A percentile compares a stretch with the other conserved stretches of the same genome.
phyloP scores from a whole-genome alignment of 2,329 filamentous ascomycete genomes.

The Metarhizium rileyi region DNA sequence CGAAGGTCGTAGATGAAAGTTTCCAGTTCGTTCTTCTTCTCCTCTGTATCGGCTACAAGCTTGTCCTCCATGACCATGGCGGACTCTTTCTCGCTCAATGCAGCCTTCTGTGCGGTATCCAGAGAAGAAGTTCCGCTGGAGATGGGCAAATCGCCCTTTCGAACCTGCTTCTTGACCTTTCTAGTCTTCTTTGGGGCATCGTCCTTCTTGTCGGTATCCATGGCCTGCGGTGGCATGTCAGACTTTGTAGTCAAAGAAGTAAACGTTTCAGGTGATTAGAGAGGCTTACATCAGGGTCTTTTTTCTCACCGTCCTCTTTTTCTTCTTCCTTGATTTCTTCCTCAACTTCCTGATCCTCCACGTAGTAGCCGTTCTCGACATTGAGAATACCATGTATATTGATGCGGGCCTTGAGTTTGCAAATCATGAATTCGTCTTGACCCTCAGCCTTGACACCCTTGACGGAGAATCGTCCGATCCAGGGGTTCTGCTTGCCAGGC shows the following conservation, averaged over 20 bases:
- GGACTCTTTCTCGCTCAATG: slow-evolving; percentile 71
- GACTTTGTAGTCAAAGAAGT: neutral
- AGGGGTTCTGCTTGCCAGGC: slow-evolving; percentile 83
- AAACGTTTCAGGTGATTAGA: neutral
- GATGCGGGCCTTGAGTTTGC: slow-evolving; percentile 95
- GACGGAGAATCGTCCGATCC: slow-evolving; percentile 96
- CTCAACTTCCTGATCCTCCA: slow-evolving; percentile 95
- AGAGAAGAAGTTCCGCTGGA: slow-evolving; percentile 73
- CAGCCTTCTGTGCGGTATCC: slow-evolving; percentile 56
- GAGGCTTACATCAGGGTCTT: slow-evolving; percentile 64
- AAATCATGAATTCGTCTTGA: slow-evolving; percentile 98
- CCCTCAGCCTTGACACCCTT: slow-evolving; percentile 92
- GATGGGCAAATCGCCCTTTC: slow-evolving; percentile 91
- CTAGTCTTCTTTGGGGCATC: slow-evolving; percentile 75
- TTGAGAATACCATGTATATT: slow-evolving; percentile 96
- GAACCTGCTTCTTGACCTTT: slow-evolving; percentile 98
- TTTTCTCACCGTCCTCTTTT: slow-evolving; percentile 58
- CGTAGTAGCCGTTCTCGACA: slow-evolving; percentile 93
- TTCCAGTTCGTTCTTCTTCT: slow-evolving; percentile 99
- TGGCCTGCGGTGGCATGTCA: slow-evolving; percentile 44
- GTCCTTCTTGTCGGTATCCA: slow-evolving; percentile 71
- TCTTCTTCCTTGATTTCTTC: slow-evolving; percentile 75
- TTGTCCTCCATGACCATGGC: slow-evolving; percentile 97
- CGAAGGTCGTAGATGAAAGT: slow-evolving; percentile 94
- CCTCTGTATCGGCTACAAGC: slow-evolving; percentile 93